These are phyloP conservation scores for Salix suchowensis DNA, from an alignment of 345 rosid species.

Conservation along the genomic window DNA sequence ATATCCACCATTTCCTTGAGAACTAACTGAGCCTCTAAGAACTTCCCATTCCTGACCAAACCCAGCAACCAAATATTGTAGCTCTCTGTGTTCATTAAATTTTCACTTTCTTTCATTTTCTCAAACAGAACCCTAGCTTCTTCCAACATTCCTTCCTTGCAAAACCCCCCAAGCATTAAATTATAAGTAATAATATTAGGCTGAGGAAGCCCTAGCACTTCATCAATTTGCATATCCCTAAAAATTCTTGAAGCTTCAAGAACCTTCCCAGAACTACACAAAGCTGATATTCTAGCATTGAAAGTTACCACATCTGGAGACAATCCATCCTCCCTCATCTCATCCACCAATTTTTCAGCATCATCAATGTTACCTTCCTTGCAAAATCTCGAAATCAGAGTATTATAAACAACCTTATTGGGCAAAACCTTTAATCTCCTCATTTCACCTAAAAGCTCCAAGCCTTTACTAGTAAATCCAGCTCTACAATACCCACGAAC, in stretches of 20 bases:
- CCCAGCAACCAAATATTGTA: constrained; percentile 83
- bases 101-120: constrained; percentile 46
- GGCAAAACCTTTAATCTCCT: constrained; percentile 45
- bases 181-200: constrained; percentile 72
- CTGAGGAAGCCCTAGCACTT: constrained; percentile 70
- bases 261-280: constrained; percentile 62
- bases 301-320: constrained; percentile 79
- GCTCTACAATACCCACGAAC: constrained; percentile 79
- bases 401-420: constrained; percentile 68
- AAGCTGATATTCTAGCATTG: constrained; percentile 82
- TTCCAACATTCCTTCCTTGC: constrained; percentile 69
- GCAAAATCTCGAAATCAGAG: constrained; percentile 73
- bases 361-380: constrained; percentile 71
- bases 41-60: constrained; percentile 57
- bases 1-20: constrained; percentile 59
- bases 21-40: constrained; percentile 63
- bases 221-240: constrained; percentile 83
- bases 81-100: constrained; percentile 52
- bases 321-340: constrained; percentile 71
- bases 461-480: constrained; percentile 47
- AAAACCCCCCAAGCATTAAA: constrained; percentile 81
- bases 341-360: constrained; percentile 74
- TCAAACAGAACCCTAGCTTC: constrained; percentile 71
- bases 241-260: constrained; percentile 87
- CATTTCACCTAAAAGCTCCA: constrained; percentile 61